phyloP scores from a whole-genome alignment of 768 basidiomycete species.

The Rhizopogon salebrosus region DNA sequence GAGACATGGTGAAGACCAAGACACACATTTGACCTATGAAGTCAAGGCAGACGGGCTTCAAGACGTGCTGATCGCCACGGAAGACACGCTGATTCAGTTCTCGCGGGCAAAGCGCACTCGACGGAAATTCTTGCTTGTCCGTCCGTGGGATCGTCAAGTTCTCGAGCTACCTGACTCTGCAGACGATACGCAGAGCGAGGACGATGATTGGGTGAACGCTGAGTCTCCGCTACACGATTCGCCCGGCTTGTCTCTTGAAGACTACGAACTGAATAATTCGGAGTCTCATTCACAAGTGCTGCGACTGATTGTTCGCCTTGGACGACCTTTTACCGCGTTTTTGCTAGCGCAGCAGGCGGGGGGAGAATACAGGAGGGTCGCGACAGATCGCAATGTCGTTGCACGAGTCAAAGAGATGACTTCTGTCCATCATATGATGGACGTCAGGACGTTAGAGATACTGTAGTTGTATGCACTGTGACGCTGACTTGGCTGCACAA shows the following conservation, averaged over 20 bases:
- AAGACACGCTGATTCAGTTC: not conserved
- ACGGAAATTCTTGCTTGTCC: not conserved
- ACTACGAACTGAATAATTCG: not conserved
- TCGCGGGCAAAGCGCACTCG: too few relatives aligned
- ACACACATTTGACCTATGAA: not conserved
- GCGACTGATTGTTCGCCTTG: not conserved
- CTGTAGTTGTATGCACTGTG: not conserved
- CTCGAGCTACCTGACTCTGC: not conserved
- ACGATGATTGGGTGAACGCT: too few relatives aligned
- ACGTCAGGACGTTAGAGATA: not conserved
- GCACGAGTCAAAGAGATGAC: not conserved
- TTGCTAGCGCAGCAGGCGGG: not conserved
- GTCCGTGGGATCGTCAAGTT: not conserved
- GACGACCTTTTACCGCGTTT: slow-evolving; percentile 1
- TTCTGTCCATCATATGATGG: not conserved
- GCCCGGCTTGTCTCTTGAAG: not conserved
- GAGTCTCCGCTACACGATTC: not conserved
- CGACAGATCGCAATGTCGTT: not conserved
- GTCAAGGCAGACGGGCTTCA: not conserved
- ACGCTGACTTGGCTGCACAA: too few relatives aligned
- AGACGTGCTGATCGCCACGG: not conserved
- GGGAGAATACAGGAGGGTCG: slow-evolving; percentile 3
- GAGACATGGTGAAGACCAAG: not conserved
- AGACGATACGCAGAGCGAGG: not conserved
- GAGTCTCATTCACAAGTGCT: not conserved